Conservation (phyloP, 768 basidiomycete genomes). For the Agrocybe chaxingu region DNA sequence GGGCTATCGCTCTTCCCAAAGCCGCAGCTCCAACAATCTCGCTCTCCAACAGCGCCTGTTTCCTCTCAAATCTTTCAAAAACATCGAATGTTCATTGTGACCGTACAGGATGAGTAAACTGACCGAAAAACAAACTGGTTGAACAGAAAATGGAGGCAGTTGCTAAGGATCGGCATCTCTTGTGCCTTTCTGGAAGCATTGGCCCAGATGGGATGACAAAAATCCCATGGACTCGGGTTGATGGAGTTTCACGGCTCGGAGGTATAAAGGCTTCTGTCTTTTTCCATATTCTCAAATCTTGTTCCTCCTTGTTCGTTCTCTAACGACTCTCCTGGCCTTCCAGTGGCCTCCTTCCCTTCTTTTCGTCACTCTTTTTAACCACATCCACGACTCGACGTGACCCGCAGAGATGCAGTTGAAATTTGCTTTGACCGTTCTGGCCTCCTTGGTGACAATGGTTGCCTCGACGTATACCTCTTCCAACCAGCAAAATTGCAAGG, state of each 20-base stretch:
- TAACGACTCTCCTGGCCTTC: constrained; percentile 9
- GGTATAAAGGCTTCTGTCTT: constrained; percentile 5
- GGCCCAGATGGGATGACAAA: no score
- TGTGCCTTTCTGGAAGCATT: no score
- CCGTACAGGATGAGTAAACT: no score
- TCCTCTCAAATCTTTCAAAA: no score
- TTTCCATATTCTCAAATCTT: background rate
- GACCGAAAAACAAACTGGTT: no score
- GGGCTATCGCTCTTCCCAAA: no score
- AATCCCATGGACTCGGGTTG: background rate
- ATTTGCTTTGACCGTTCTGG: constrained; percentile 27
- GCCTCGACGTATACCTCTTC: constrained; percentile 21
- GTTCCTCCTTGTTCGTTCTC: constrained; percentile 8
- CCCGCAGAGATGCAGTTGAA: constrained; percentile 21
- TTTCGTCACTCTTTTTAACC: constrained; percentile 8
- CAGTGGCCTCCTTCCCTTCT: constrained; percentile 12
- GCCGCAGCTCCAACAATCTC: no score
- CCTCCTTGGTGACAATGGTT: constrained; percentile 29
- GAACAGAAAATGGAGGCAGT: no score
- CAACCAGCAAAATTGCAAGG: constrained; percentile 19
- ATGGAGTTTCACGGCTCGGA: constrained; percentile 2
- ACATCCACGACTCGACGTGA: constrained; percentile 22
- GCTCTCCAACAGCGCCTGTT: no score
- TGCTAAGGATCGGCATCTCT: no score
- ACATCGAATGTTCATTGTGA: no score